Percentiles rank a stretch among this genome's conserved stretches.
phyloP scores from a whole-genome alignment of 371 early-diverging fungal species.

The Mortierella polycephala region DNA sequence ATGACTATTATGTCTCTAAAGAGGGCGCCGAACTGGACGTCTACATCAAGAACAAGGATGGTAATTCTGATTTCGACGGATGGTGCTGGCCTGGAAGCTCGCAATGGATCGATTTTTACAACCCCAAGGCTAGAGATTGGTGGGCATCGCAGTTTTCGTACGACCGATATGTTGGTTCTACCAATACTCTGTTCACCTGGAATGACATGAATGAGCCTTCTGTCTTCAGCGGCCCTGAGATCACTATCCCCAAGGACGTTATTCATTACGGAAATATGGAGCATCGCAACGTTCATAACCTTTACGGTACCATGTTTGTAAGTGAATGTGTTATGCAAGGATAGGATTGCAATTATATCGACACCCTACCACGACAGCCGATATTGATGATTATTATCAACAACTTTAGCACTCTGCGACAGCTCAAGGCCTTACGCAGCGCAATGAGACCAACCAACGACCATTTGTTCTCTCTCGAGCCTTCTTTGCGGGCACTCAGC shows the following conservation, averaged over 20 bases:
- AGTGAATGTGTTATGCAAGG: slow-evolving; percentile 11
- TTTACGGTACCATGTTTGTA: slow-evolving; percentile 81
- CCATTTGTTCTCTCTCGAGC: slow-evolving; percentile 93
- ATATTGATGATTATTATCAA: neutral
- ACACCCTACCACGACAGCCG: neutral
- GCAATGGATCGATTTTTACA: slow-evolving; percentile 88
- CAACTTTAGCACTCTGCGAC: slow-evolving; percentile 62
- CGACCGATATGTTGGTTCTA: slow-evolving; percentile 78
- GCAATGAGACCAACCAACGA: slow-evolving; percentile 65
- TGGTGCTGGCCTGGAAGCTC: slow-evolving; percentile 96
- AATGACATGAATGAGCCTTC: slow-evolving; percentile 97
- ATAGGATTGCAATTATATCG: slow-evolving; percentile 4
- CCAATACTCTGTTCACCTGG: slow-evolving; percentile 85
- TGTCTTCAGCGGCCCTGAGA: slow-evolving; percentile 92
- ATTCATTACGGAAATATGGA: slow-evolving; percentile 83
- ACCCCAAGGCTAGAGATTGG: slow-evolving; percentile 83
- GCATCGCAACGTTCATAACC: slow-evolving; percentile 91
- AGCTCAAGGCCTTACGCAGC: slow-evolving; percentile 64
- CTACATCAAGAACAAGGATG: slow-evolving; percentile 82
- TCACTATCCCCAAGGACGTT: slow-evolving; percentile 92
- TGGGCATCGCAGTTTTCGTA: slow-evolving; percentile 81
- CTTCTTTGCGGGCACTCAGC: slow-evolving; percentile 90
- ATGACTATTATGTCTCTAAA: slow-evolving; percentile 78
- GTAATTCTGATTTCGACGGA: slow-evolving; percentile 77
- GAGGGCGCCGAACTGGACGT: slow-evolving; percentile 79